A percentile compares a stretch with the other conserved stretches of the same genome.
Conservation (phyloP, 2,329 filamentous ascomycete species). For the Trichoderma polysporum region DNA sequence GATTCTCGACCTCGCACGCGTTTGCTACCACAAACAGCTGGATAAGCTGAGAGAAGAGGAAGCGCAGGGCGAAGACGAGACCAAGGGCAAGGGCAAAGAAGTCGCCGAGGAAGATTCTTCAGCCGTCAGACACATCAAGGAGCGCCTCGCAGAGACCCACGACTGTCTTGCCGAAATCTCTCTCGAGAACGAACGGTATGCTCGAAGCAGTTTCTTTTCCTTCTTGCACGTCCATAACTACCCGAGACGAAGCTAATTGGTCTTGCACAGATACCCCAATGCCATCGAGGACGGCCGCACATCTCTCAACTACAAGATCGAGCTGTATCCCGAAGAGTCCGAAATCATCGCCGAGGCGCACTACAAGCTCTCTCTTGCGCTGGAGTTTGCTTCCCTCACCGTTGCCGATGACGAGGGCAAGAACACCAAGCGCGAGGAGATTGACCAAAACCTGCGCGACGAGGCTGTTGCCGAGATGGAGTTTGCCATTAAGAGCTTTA, state of each 20-base stretch:
- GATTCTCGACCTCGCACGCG: slow-evolving; percentile 76
- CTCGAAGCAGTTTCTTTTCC: background rate
- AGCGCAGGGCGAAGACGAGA: slow-evolving; percentile 35
- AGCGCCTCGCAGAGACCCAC: slow-evolving; percentile 87
- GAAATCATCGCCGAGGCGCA: slow-evolving; percentile 90
- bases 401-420: slow-evolving; percentile 51
- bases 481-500: slow-evolving; percentile 70
- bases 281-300: slow-evolving; percentile 82
- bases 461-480: slow-evolving; percentile 72
- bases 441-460: slow-evolving; percentile 69
- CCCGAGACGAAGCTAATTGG: background rate
- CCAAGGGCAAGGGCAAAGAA: slow-evolving; percentile 45
- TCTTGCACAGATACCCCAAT: slow-evolving; percentile 63
- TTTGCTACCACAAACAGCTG: slow-evolving; percentile 60
- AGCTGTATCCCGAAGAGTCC: slow-evolving; percentile 76
- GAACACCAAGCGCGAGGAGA: slow-evolving; percentile 46
- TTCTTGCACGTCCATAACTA: background rate
- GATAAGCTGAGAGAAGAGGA: slow-evolving; percentile 37
- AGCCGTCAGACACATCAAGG: slow-evolving; percentile 64
- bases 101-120: slow-evolving; percentile 41
- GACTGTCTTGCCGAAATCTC: slow-evolving; percentile 94
- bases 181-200: slow-evolving; percentile 84
- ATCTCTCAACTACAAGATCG: slow-evolving; percentile 74
- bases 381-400: slow-evolving; percentile 88
- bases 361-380: slow-evolving; percentile 90